A percentile compares a stretch with the other conserved stretches of the same genome.
Evolutionary conservation across 345 rosid species (phyloP).

Genomic region (Boechera divaricarpa): DNA sequence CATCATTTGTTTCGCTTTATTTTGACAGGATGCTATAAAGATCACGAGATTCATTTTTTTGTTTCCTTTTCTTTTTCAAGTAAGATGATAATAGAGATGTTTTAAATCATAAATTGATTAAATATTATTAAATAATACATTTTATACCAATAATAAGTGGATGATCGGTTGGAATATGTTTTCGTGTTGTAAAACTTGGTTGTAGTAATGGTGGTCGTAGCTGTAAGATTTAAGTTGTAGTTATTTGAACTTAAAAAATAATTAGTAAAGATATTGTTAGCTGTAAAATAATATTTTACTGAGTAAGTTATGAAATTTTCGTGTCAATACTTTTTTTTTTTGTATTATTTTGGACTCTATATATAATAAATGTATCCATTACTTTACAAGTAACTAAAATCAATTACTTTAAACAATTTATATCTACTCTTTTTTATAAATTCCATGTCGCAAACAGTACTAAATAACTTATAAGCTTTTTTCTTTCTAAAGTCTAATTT

Average conservation of each 20-base stretch:
- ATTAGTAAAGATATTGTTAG: neutral
- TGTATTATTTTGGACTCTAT: neutral
- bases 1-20: neutral
- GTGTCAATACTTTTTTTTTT: neutral
- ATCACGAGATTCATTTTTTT: neutral
- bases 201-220: neutral
- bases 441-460: neutral
- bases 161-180: slow-evolving; percentile 1
- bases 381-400: neutral
- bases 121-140: neutral
- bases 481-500: no score
- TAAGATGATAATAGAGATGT: neutral
- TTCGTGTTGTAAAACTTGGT: neutral
- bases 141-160: neutral
- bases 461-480: no score
- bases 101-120: neutral
- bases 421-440: neutral
- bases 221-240: neutral
- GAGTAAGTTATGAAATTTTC: neutral
- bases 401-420: neutral
- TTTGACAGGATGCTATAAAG: neutral
- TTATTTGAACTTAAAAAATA: neutral
- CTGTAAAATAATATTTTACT: neutral
- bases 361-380: neutral
- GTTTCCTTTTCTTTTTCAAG: neutral